phyloP scores from a whole-genome alignment of 1,284 basidiomycete species.

The Neolentinus lepideus region DNA sequence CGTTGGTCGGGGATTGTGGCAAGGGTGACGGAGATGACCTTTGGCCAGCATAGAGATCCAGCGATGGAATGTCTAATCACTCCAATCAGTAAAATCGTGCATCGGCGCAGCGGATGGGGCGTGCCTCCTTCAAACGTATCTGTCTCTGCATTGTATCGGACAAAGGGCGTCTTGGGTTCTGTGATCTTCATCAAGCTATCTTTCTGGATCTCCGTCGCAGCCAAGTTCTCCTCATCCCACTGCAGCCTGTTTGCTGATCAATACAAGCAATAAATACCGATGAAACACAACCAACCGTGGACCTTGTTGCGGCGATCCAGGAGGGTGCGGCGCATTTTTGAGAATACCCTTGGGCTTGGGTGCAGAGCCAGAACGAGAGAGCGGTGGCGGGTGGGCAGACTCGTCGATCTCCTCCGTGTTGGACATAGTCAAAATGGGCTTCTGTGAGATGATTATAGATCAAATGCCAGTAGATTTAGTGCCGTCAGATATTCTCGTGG shows the following conservation, averaged over 20 bases:
- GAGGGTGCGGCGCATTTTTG: slow-evolving; percentile 62
- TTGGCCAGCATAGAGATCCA: slow-evolving; percentile 37
- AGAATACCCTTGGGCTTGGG: slow-evolving; percentile 77
- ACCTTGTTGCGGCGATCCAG: slow-evolving; percentile 13
- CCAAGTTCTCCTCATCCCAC: slow-evolving; percentile 92
- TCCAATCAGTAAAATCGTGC: background rate
- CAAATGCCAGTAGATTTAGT: background rate
- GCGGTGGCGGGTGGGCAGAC: slow-evolving; percentile 29
- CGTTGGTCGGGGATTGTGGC: slow-evolving; percentile 38
- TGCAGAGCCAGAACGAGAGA: slow-evolving; percentile 49
- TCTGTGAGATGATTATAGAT: background rate
- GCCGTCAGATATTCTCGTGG: background rate
- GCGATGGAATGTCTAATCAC: slow-evolving; percentile 56
- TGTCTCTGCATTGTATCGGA: slow-evolving; percentile 82
- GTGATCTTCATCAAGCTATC: slow-evolving; percentile 96
- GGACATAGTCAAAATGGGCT: background rate
- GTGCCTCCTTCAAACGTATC: slow-evolving; percentile 75
- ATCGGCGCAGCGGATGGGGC: slow-evolving; percentile 20
- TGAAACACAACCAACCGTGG: background rate
- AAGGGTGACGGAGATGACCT: slow-evolving; percentile 28
- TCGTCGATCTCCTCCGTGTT: background rate
- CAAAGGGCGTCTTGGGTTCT: slow-evolving; percentile 94
- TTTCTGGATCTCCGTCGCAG: slow-evolving; percentile 85
- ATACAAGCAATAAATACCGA: background rate
- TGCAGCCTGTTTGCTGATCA: slow-evolving; percentile 42